These are phyloP conservation scores for Pseudogymnoascus sp. DNA, from an alignment of 2,329 filamentous ascomycete species.

Conservation along the genomic window DNA sequence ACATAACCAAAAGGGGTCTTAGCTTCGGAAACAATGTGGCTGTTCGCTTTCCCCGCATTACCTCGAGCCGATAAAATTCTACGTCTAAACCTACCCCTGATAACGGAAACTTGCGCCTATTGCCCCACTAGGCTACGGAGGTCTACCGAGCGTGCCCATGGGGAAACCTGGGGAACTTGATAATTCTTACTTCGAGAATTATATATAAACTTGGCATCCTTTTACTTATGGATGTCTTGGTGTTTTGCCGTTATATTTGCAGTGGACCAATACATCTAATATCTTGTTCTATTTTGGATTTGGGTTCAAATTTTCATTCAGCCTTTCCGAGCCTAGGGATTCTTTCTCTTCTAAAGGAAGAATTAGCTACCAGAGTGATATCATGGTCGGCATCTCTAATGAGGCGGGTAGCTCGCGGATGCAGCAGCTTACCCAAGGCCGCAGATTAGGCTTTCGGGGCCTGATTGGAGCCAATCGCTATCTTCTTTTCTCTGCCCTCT, in stretches of 20 bases:
- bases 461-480: not conserved
- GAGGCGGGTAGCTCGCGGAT: conserved; percentile 3
- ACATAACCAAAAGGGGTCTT: not conserved
- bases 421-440: conserved; percentile 7
- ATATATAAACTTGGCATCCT: not conserved
- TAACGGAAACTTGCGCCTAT: not conserved
- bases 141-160: not conserved
- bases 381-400: not conserved
- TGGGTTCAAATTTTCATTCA: not conserved
- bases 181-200: not conserved
- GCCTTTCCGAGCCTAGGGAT: not conserved
- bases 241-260: not conserved
- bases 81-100: not conserved
- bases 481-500: conserved; percentile 18
- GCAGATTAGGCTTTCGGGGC: conserved; percentile 1
- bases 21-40: not conserved
- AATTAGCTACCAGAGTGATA: not conserved
- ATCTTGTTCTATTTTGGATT: not conserved
- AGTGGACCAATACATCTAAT: not conserved
- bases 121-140: not conserved
- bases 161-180: not conserved
- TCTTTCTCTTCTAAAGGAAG: not conserved
- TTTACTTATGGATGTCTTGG: not conserved
- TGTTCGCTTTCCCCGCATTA: not conserved
- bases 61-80: not conserved